These are phyloP conservation scores for Pseudocercospora vitis DNA, from an alignment of 2,329 filamentous ascomycete genomes.

Conservation along the genomic window DNA sequence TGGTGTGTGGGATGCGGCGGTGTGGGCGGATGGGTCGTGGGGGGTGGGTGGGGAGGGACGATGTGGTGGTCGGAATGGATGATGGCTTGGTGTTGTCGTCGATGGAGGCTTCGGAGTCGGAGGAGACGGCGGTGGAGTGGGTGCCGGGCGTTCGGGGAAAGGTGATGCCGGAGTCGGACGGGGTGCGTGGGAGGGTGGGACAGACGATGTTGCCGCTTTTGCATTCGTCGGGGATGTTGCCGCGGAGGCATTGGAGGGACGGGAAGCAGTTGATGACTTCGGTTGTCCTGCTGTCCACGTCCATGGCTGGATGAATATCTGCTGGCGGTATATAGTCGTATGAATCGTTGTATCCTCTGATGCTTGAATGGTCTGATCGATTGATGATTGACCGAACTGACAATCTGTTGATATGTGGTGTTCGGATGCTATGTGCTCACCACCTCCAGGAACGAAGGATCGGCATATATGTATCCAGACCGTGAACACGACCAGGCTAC, in stretches of 20 bases:
- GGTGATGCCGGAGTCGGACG: slow-evolving; percentile 12
- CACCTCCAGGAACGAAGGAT: slow-evolving; percentile 16
- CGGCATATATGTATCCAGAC: slow-evolving; percentile 19
- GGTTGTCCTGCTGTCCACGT: slow-evolving; percentile 15
- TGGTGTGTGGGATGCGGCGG: slow-evolving; percentile 41
- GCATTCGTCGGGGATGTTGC: slow-evolving; percentile 26
- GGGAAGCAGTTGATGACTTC: slow-evolving; percentile 26
- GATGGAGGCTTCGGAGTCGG: slow-evolving; percentile 26
- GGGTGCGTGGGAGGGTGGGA: slow-evolving; percentile 19
- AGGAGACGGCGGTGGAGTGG: slow-evolving; percentile 18
- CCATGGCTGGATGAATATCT: slow-evolving; percentile 9
- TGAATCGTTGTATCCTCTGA: too few species aligned
- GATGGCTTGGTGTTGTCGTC: slow-evolving; percentile 11
- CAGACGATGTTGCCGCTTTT: slow-evolving; percentile 25
- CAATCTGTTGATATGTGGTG: slow-evolving; percentile 20
- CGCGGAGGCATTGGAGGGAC: slow-evolving; percentile 25
- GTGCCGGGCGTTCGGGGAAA: slow-evolving; percentile 19
- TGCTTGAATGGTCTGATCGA: background rate
- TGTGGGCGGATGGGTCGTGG: slow-evolving; percentile 23
- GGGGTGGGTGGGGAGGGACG: slow-evolving; percentile 1
- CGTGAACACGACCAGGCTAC: slow-evolving; percentile 15
- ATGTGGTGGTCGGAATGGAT: background rate
- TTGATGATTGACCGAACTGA: background rate
- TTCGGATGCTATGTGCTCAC: slow-evolving; percentile 6
- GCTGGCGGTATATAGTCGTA: too few species aligned